Base-by-base conservation (phyloP, 2,329 filamentous ascomycete genomes). In the Scedosporium minutisporum region DNA sequence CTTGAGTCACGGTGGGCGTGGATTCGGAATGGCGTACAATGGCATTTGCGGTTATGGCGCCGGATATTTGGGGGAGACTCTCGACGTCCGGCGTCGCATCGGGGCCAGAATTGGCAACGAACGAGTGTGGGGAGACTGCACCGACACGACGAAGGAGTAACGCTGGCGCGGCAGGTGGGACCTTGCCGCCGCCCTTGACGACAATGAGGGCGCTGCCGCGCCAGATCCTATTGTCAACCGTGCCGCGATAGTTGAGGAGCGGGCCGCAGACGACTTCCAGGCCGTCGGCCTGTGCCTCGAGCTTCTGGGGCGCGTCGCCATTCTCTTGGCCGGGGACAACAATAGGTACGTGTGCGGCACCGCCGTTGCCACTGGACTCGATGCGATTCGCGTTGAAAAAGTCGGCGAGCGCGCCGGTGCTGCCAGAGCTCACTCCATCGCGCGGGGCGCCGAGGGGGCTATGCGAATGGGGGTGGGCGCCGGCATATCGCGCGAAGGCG, bases 181-280 rank as follows among this genome's bases (percentile, higher is more conserved):
- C 77, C 69, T 84, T 75, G 64, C 82, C 86, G 25, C 89, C 89
- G 4, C 91, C 89, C 60, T 82, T 86, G 16, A 88, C 89, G 61
- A 97, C 91, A 59, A 97, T 78, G 68, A 97, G 77, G 6, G 96
- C 89, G 72, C 91, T 96, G 63, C 93, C 93, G 68, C 90, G 80
- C 93, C 93, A 97, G 48, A 75, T 76, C 46, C 78, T 78, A 29
- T 81, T 82, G 68, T 87, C 84, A 66, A 88, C 85, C 84, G 89
- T 92, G 69, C 84, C 83, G 66, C 87, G 82, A 73, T 92, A 93
- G 75, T 93, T 93, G 65, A 93, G 76, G 66, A 93, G 76, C 21
- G 90, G 90, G 0, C 90, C 90, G 67, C 84, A 87, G 14, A 88
- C 78, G 29, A 92, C 81, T 65, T 89, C 84, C 69, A 77, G 81